These are phyloP conservation scores for Parietichytrium sp. DNA, from an alignment of 108 stramenopile genomes.

Conservation along the genomic window DNA sequence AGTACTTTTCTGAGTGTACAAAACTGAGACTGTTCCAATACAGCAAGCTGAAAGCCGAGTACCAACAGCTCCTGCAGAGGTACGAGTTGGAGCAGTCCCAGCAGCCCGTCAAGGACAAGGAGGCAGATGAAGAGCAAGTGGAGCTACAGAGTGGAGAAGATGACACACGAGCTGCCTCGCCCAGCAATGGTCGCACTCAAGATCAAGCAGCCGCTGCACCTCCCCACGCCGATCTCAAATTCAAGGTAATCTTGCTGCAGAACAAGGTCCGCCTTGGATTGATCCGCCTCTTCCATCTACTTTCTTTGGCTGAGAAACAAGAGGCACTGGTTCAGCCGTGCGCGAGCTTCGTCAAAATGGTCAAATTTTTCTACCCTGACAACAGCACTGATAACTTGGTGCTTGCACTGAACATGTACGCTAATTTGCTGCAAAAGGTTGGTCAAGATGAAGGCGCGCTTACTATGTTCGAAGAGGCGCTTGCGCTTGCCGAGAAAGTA, in stretches of 20 bases:
- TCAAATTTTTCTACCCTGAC: neutral
- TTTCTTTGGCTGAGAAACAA: neutral
- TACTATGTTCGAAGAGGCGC: neutral
- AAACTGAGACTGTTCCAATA: neutral
- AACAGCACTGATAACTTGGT: neutral
- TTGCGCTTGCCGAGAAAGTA: neutral
- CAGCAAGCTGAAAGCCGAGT: no score
- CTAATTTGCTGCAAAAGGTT: neutral
- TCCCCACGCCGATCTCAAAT: no score
- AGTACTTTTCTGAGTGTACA: neutral
- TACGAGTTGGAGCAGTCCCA: no score
- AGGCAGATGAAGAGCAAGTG: no score
- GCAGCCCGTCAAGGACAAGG: no score
- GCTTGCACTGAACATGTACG: conserved; percentile 15
- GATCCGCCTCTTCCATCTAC: conserved; percentile 13
- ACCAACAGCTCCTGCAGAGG: no score
- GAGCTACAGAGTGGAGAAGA: no score
- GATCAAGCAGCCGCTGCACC: no score
- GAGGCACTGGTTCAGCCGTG: conserved; percentile 21
- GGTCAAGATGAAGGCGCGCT: neutral
- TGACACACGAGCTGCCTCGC: no score
- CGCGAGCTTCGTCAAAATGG: conserved; percentile 32
- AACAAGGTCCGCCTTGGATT: no score
- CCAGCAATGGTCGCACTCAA: no score
- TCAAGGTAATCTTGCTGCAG: no score